phyloP scores from a whole-genome alignment of 495 filamentous ascomycete genomes.

The Aspergillus mulundensis region DNA sequence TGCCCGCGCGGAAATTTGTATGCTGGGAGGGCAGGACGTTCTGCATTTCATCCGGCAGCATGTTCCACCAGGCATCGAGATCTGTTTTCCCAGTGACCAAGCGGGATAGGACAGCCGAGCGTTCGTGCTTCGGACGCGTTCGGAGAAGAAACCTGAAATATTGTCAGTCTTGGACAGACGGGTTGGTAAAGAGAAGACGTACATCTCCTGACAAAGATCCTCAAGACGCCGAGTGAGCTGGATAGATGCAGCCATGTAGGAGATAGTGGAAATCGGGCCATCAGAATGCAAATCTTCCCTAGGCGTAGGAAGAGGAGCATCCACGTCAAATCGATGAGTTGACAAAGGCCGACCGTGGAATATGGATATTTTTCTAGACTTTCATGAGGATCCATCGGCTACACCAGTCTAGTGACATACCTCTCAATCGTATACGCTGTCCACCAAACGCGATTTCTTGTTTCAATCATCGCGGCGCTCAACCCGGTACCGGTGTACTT shows the following conservation, averaged over 20 bases:
- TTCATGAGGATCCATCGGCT: background rate
- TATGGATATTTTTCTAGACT: conserved; percentile 22
- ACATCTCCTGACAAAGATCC: conserved; percentile 26
- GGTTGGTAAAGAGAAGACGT: background rate
- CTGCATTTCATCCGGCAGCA: conserved; percentile 16
- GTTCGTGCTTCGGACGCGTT: conserved; percentile 12
- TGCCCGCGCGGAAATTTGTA: conserved; percentile 12
- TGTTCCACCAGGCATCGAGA: conserved; percentile 26
- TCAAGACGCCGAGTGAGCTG: conserved; percentile 25
- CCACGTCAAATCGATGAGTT: conserved; percentile 26
- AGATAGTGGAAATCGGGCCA: background rate
- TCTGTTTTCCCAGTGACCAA: conserved; percentile 12
- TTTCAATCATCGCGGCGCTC: conserved; percentile 26
- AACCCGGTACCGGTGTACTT: conserved; percentile 26
- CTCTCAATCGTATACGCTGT: conserved; percentile 35
- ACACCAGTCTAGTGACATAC: conserved; percentile 11
- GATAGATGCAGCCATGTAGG: conserved; percentile 13
- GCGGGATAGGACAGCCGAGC: conserved; percentile 12
- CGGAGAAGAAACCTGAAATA: conserved; percentile 17
- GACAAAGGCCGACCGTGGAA: conserved; percentile 36
- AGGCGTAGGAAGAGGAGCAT: conserved; percentile 24
- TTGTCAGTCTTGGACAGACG: background rate
- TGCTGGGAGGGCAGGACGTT: conserved; percentile 1
- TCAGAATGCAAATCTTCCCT: background rate
- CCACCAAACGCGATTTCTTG: conserved; percentile 39